phyloP scores from a whole-genome alignment of 768 basidiomycete species.

The Lactarius sanguifluus region DNA sequence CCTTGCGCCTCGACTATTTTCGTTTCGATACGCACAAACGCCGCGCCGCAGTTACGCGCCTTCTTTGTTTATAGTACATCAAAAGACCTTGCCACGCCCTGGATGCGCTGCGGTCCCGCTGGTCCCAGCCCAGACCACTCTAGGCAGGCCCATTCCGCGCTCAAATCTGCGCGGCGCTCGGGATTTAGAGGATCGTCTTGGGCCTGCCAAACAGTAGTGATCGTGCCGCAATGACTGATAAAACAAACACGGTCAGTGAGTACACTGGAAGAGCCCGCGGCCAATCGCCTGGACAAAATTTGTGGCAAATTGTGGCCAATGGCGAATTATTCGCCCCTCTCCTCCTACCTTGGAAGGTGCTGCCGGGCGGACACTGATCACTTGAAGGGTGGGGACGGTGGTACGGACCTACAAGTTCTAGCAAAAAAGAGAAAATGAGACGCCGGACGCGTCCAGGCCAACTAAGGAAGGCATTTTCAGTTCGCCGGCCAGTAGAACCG shows the following conservation, averaged over 20 bases:
- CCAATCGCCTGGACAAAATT: background rate
- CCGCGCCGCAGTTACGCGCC: background rate
- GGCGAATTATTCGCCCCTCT: background rate
- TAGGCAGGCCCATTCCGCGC: background rate
- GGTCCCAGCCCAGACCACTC: background rate
- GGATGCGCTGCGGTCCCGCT: background rate
- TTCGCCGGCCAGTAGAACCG: background rate
- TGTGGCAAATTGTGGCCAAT: background rate
- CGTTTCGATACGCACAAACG: background rate
- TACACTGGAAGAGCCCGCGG: background rate
- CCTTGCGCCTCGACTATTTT: background rate
- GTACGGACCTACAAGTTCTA: background rate
- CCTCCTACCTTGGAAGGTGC: background rate
- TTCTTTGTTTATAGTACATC: background rate
- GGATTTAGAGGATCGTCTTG: background rate
- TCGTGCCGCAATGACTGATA: background rate
- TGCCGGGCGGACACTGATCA: background rate
- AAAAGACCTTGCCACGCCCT: background rate
- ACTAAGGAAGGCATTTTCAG: background rate
- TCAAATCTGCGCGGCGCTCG: background rate
- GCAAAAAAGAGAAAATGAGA: background rate
- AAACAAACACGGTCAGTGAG: background rate
- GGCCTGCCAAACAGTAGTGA: background rate
- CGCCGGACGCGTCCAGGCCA: background rate
- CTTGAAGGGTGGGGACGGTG: background rate